Evolutionary conservation across 2,329 filamentous ascomycete genomes (phyloP).

Genomic region (Aspergillus felis): DNA sequence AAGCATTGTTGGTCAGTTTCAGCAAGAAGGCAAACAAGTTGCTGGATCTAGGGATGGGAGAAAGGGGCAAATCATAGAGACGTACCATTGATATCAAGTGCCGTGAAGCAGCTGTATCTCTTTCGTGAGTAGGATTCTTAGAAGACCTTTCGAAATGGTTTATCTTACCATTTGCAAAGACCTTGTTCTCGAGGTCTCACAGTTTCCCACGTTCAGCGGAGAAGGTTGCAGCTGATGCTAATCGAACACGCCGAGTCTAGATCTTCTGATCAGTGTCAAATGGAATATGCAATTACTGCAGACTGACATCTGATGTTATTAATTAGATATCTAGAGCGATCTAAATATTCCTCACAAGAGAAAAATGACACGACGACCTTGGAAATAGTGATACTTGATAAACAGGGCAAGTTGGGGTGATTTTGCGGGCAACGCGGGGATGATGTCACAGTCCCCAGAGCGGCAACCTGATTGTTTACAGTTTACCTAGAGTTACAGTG

Average conservation of each 20-base stretch:
- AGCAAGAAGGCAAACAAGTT: conserved; percentile 1
- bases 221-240: not conserved
- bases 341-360: not conserved
- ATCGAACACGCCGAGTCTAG: not conserved
- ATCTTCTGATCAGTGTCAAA: not conserved
- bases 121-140: not conserved
- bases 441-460: conserved; percentile 4
- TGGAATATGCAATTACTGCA: not conserved
- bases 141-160: not conserved
- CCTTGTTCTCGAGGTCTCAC: not conserved
- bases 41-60: too few species aligned
- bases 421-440: not conserved
- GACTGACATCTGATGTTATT: not conserved
- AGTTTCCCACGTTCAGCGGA: not conserved
- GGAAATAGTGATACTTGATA: not conserved
- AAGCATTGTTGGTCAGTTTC: conserved; percentile 15
- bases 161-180: not conserved
- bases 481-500: not conserved
- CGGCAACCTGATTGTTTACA: not conserved
- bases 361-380: not conserved
- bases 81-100: conserved; percentile 9
- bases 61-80: not conserved
- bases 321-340: not conserved
- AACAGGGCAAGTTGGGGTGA: not conserved
- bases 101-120: not conserved